These are phyloP conservation scores for Ceratobasidium sp. DNA, from an alignment of 1,284 basidiomycete genomes.

Conservation along the genomic window DNA sequence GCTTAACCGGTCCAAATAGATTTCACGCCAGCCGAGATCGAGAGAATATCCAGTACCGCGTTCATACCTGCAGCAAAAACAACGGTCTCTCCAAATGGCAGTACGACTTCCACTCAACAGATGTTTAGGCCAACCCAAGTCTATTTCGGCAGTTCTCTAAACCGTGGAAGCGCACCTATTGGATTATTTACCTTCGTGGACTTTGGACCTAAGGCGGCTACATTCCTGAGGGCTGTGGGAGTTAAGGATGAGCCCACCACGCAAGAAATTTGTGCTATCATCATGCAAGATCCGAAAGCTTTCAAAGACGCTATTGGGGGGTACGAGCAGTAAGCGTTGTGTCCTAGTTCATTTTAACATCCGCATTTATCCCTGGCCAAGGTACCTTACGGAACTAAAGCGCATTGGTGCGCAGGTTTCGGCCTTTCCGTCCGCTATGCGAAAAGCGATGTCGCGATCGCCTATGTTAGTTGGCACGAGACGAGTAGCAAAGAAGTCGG, in stretches of 20 bases:
- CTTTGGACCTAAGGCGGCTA: constrained; percentile 86
- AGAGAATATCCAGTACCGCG: constrained; percentile 53
- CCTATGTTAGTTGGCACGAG: constrained; percentile 75
- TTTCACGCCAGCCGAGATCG: constrained; percentile 55
- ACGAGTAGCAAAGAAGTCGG: constrained; percentile 59
- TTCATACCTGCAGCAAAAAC: constrained; percentile 60
- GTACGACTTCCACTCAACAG: constrained; percentile 55
- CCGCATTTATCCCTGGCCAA: constrained; percentile 54
- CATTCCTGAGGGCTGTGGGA: constrained; percentile 88
- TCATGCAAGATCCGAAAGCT: constrained; percentile 73
- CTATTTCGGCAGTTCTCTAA: constrained; percentile 66
- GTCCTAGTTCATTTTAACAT: background rate
- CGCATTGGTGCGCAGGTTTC: constrained; percentile 84
- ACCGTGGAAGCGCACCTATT: constrained; percentile 66
- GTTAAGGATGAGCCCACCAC: constrained; percentile 90
- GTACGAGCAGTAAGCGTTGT: constrained; percentile 67
- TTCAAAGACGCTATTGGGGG: constrained; percentile 79
- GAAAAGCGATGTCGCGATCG: constrained; percentile 74
- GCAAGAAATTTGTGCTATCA: constrained; percentile 69
- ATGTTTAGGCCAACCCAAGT: constrained; percentile 75
- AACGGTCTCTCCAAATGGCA: constrained; percentile 14
- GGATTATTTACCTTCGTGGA: constrained; percentile 90
- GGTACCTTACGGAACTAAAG: constrained; percentile 86
- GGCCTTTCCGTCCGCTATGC: constrained; percentile 69
- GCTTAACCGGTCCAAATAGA: constrained; percentile 67